These are phyloP conservation scores for Fusarium lateritium DNA, from an alignment of 2,329 filamentous ascomycete species.

Conservation along the genomic window DNA sequence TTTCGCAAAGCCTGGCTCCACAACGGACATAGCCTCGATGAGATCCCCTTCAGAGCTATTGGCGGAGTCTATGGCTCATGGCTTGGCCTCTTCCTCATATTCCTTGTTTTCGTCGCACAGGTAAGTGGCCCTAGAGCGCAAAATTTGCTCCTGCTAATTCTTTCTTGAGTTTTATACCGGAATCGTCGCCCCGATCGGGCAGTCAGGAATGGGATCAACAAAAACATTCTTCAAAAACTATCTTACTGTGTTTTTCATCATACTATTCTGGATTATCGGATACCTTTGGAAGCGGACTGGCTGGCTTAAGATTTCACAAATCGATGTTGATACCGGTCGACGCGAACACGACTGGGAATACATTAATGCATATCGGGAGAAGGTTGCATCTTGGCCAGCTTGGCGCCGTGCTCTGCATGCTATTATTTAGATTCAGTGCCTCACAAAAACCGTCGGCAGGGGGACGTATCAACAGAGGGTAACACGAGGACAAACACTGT, in stretches of 20 bases:
- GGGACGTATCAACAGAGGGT: no score
- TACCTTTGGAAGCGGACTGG: conserved; percentile 76
- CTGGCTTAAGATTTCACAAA: conserved; percentile 71
- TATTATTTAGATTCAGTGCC: no score
- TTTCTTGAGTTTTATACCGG: conserved; percentile 54
- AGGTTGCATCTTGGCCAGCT: conserved; percentile 65
- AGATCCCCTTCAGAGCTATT: conserved; percentile 74
- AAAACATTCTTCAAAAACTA: conserved; percentile 69
- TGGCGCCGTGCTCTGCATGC: conserved; percentile 58
- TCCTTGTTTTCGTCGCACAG: conserved; percentile 67
- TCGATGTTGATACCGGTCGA: conserved; percentile 77
- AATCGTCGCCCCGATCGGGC: conserved; percentile 59
- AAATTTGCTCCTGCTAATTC: neutral
- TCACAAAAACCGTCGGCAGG: no score
- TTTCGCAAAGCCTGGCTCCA: conserved; percentile 73
- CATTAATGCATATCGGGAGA: conserved; percentile 66
- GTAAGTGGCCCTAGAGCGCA: conserved; percentile 44
- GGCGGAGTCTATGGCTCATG: conserved; percentile 76
- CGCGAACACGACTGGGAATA: conserved; percentile 75
- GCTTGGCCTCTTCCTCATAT: conserved; percentile 70
- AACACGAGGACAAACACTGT: no score
- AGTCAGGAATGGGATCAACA: conserved; percentile 54
- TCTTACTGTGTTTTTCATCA: conserved; percentile 67
- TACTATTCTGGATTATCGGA: conserved; percentile 68
- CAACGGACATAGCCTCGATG: conserved; percentile 72